Evolutionary conservation across 2,329 filamentous ascomycete species (phyloP).

Genomic region (Diaporthe vaccinii): DNA sequence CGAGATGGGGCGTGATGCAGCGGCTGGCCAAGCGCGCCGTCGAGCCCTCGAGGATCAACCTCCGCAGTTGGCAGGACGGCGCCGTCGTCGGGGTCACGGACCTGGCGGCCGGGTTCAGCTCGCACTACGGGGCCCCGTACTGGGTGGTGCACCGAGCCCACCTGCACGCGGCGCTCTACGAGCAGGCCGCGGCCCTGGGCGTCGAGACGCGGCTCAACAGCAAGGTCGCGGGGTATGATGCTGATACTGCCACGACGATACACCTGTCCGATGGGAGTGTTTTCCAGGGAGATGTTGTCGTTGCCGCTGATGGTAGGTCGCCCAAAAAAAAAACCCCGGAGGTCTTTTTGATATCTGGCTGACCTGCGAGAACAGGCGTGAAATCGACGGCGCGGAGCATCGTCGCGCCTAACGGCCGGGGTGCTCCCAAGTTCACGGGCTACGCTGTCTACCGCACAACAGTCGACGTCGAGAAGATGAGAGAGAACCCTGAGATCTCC

Average conservation of each 20-base stretch:
- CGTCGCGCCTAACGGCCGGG: slow-evolving; percentile 39
- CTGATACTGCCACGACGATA: slow-evolving; percentile 43
- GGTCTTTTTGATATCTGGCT: neutral
- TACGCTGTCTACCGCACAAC: slow-evolving; percentile 59
- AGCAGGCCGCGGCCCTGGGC: slow-evolving; percentile 46
- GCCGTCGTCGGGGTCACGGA: slow-evolving; percentile 51
- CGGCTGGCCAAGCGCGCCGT: slow-evolving; percentile 47
- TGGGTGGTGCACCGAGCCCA: slow-evolving; percentile 52
- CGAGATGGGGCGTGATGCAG: slow-evolving; percentile 50
- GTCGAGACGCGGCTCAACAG: slow-evolving; percentile 44
- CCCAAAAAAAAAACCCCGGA: neutral
- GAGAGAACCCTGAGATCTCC: slow-evolving; percentile 50
- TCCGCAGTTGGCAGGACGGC: slow-evolving; percentile 53
- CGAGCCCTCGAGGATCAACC: slow-evolving; percentile 49
- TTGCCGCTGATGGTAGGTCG: slow-evolving; percentile 53
- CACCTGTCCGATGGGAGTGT: slow-evolving; percentile 44
- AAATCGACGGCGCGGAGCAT: slow-evolving; percentile 48
- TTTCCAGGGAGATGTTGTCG: slow-evolving; percentile 49
- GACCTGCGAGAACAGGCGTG: slow-evolving; percentile 43
- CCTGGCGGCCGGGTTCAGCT: slow-evolving; percentile 48
- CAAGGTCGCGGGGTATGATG: slow-evolving; percentile 45
- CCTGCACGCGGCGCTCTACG: slow-evolving; percentile 48
- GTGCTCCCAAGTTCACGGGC: slow-evolving; percentile 47
- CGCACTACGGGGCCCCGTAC: slow-evolving; percentile 49
- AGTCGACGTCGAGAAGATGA: slow-evolving; percentile 54